A percentile compares a stretch with the other conserved stretches of the same genome.
Evolutionary conservation across 805 yeast species (phyloP).

Genomic region (Scheffersomyces spartinae): DNA sequence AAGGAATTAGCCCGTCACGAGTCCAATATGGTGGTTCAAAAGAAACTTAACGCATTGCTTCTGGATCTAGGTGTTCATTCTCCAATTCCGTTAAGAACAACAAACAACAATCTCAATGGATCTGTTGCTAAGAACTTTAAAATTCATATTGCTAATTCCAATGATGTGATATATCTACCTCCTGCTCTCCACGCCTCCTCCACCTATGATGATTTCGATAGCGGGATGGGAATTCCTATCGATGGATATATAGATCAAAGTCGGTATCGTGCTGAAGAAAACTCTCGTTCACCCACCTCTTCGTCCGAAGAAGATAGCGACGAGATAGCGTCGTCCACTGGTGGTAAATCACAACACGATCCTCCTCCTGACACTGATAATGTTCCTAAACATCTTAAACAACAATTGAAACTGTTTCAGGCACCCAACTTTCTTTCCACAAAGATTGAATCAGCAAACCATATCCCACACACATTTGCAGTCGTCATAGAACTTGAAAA

Average conservation of each 20-base stretch:
- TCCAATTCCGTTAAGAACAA: conserved; percentile 24
- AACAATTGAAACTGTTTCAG: too few relatives aligned
- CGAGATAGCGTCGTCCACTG: too few relatives aligned
- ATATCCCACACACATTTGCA: conserved; percentile 34
- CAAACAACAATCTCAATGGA: conserved; percentile 12
- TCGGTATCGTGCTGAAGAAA: too few relatives aligned
- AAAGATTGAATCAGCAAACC: conserved; percentile 24
- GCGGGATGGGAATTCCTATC: conserved; percentile 19
- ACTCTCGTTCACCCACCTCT: too few relatives aligned
- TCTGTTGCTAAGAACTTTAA: conserved; percentile 16
- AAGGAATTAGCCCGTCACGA: too few relatives aligned
- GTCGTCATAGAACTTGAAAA: conserved; percentile 26
- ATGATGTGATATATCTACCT: conserved; percentile 27
- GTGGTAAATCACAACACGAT: too few relatives aligned
- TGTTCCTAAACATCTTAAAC: too few relatives aligned
- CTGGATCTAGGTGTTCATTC: conserved; percentile 27
- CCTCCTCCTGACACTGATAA: too few relatives aligned
- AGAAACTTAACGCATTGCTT: too few relatives aligned
- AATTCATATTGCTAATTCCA: conserved; percentile 25
- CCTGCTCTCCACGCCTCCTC: conserved; percentile 28
- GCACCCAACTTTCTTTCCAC: conserved; percentile 29
- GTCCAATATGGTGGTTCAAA: too few relatives aligned
- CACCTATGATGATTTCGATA: conserved; percentile 32
- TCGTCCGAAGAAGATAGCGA: too few relatives aligned
- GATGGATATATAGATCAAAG: too few relatives aligned